Percentiles rank a stretch among this genome's conserved stretches.
Evolutionary conservation across 2,329 filamentous ascomycete genomes (phyloP).

Genomic region (Trematosphaeria pertusa): DNA sequence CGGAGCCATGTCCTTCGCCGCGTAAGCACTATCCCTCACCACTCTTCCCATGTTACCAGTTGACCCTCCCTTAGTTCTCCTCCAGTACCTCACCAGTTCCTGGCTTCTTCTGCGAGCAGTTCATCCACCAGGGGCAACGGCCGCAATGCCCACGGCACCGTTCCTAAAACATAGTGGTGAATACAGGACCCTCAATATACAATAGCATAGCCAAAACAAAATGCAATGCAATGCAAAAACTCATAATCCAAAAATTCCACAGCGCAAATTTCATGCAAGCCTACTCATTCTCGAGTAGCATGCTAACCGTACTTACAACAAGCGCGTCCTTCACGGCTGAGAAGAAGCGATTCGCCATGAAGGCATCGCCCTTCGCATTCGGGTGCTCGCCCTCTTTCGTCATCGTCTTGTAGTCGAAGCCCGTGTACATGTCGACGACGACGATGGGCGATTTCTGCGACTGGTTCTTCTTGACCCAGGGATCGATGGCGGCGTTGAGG

Average conservation of each 20-base stretch:
- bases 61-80: no score
- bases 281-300: not conserved
- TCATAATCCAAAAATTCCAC: not conserved
- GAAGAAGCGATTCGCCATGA: constrained; percentile 39
- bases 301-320: constrained; percentile 8
- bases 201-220: no score
- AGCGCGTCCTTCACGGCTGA: constrained; percentile 26
- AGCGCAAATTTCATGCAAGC: not conserved
- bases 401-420: constrained; percentile 38
- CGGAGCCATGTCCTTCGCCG: no score
- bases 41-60: no score
- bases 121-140: no score
- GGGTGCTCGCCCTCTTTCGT: constrained; percentile 46
- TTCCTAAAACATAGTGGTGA: no score
- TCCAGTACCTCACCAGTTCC: no score
- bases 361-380: constrained; percentile 36
- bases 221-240: not conserved
- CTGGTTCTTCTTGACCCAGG: constrained; percentile 18
- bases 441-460: constrained; percentile 32
- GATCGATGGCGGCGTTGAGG: constrained; percentile 24
- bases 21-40: no score
- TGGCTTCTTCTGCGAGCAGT: no score
- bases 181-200: no score
- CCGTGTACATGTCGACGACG: constrained; percentile 38
- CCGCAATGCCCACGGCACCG: no score